Base-by-base conservation (phyloP, 108 stramenopile genomes). In the Asterionellopsis glacialis region DNA sequence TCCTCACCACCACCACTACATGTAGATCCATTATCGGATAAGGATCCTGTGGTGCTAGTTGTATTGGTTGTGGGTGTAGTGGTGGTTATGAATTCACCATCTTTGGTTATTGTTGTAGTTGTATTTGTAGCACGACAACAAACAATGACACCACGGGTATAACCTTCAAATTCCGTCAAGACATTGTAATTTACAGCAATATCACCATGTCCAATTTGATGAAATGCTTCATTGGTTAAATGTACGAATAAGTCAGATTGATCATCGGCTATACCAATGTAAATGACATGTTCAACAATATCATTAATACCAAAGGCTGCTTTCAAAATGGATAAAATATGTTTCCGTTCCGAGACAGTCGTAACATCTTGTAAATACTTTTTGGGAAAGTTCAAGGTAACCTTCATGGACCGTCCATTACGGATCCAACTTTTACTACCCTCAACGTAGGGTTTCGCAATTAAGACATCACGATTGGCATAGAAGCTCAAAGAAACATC, bases 181-280 rank as follows among this genome's bases (percentile, higher is more conserved):
- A 84, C 84, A 10, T 59, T 54, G 69, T 73, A 84, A 39, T 84
- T 75, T 21, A 88, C 59, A 51, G 19, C 19, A 51, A 5, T 19
- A 7, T 62, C 60, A 55, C 55, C 59, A 47, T 56, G 74, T 13
- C 64, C 77, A 68, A 83, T 81, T 9, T 48, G 19, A 59, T 54
- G 56, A 63, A 91, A 93, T 0, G 64, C 62, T 39, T 81, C 80
- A 4, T 69, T 73, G 12, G 85, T 81, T 27, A 93, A 41, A 51
- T 93, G 88, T 26, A 93, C 75, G 49, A 93, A 72, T 18, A 93
- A 57, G 61, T 93, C 91, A 41, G 87, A 86, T 22, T 71, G 59
- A 27, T 78, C 88, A 12, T 85, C 72, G 18, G 72, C 76, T 6
- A 82, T 33, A 55, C 91, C 91, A 12, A 86, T 80, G 45, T 68